phyloP scores from a whole-genome alignment of 495 filamentous ascomycete genomes.

The Haplographium delicatum region DNA sequence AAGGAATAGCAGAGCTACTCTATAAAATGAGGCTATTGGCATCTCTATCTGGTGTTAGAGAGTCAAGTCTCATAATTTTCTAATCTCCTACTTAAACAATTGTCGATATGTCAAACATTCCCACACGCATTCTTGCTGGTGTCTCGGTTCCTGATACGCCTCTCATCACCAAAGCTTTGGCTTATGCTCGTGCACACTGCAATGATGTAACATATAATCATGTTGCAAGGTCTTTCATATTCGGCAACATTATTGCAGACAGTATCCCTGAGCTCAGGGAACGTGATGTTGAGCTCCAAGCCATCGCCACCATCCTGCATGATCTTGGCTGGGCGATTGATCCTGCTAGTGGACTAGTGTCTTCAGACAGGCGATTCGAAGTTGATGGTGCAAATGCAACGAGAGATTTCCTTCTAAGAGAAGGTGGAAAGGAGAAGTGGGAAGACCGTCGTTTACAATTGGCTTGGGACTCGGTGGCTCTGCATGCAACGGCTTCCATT shows the following conservation, averaged over 20 bases:
- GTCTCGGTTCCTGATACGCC: slow-evolving; percentile 15
- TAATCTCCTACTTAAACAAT: too few species aligned
- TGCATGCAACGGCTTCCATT: slow-evolving; percentile 40
- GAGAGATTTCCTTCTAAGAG: slow-evolving; percentile 32
- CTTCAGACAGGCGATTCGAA: slow-evolving; percentile 45
- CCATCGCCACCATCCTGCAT: slow-evolving; percentile 31
- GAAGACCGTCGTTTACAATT: slow-evolving; percentile 32
- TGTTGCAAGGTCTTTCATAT: too few species aligned
- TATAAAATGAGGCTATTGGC: too few species aligned
- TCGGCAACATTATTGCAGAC: slow-evolving; percentile 10
- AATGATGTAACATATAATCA: slow-evolving; percentile 40
- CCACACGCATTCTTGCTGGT: slow-evolving; percentile 16
- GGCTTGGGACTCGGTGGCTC: slow-evolving; percentile 51
- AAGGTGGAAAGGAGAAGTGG: slow-evolving; percentile 33
- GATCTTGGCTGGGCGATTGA: slow-evolving; percentile 32
- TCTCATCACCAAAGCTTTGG: slow-evolving; percentile 30
- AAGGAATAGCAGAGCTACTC: too few species aligned
- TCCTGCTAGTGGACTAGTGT: slow-evolving; percentile 23
- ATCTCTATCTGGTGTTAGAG: too few species aligned
- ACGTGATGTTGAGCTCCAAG: slow-evolving; percentile 31
- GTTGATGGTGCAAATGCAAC: slow-evolving; percentile 50
- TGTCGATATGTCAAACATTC: too few species aligned
- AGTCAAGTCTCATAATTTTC: too few species aligned
- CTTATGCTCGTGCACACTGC: slow-evolving; percentile 32
- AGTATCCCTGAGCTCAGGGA: slow-evolving; percentile 4